A percentile compares a stretch with the other conserved stretches of the same genome.
Evolutionary conservation across 2,329 filamentous ascomycete genomes (phyloP).

Genomic region (Exophiala sideris): DNA sequence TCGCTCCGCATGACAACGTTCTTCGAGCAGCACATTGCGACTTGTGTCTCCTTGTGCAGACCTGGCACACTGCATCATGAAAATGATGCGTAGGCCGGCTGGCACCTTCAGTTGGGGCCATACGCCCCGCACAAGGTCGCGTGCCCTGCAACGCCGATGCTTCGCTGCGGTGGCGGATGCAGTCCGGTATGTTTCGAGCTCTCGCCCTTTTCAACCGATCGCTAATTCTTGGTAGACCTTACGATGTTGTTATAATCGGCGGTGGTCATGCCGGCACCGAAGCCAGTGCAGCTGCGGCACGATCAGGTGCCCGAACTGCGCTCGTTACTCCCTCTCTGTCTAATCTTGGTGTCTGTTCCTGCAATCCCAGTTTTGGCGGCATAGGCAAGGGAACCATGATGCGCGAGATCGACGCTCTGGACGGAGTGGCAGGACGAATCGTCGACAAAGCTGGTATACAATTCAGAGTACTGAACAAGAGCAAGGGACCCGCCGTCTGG

Average conservation of each 20-base stretch:
- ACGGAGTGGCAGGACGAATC: conserved; percentile 81
- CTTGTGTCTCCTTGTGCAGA: not conserved
- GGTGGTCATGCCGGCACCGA: conserved; percentile 95
- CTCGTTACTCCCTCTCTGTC: conserved; percentile 83
- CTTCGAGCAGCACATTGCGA: too few species aligned
- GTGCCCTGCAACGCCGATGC: conserved; percentile 17
- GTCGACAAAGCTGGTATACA: conserved; percentile 95
- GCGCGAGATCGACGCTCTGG: conserved; percentile 89
- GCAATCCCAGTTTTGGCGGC: conserved; percentile 96
- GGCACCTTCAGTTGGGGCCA: conserved; percentile 27
- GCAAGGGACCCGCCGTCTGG: conserved; percentile 94
- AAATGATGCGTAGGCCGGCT: conserved; percentile 4
- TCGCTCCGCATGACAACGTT: too few species aligned
- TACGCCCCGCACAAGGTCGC: conserved; percentile 26
- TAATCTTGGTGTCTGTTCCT: conserved; percentile 92
- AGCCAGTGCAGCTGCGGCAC: conserved; percentile 84
- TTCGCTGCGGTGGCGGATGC: conserved; percentile 26
- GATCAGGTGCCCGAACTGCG: conserved; percentile 82
- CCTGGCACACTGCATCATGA: conserved; percentile 10
- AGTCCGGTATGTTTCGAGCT: conserved; percentile 12
- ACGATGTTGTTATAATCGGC: conserved; percentile 92
- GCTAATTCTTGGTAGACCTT: conserved; percentile 51
- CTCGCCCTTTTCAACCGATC: not conserved
- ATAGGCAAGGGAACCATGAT: conserved; percentile 98
- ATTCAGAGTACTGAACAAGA: conserved; percentile 82